phyloP scores from a whole-genome alignment of 2,329 filamentous ascomycete genomes.

The Hypoxylon rubiginosum region DNA sequence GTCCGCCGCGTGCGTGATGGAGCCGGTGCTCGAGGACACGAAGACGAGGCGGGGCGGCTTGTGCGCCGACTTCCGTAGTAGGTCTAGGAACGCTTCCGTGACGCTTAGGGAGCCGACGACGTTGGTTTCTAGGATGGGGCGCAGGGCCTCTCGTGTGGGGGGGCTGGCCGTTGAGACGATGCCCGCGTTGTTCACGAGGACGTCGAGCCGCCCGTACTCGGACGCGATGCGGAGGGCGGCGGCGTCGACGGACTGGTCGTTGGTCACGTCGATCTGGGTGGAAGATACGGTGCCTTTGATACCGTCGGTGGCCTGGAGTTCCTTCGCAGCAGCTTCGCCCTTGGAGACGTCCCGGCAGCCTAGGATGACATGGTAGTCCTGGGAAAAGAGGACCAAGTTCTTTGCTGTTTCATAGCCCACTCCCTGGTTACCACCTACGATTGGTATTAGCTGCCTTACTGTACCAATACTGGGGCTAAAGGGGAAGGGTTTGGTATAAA shows the following conservation, averaged over 20 bases:
- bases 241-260: slow-evolving; percentile 29
- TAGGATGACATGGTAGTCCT: slow-evolving; percentile 45
- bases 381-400: slow-evolving; percentile 36
- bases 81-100: slow-evolving; percentile 30
- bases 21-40: slow-evolving; percentile 44
- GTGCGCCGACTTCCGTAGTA: slow-evolving; percentile 21
- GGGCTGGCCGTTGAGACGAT: slow-evolving; percentile 23
- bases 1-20: slow-evolving; percentile 39
- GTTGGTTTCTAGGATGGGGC: slow-evolving; percentile 29
- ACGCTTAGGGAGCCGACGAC: slow-evolving; percentile 31
- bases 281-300: slow-evolving; percentile 35
- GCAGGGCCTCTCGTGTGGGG: slow-evolving; percentile 16
- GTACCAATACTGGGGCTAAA: background rate
- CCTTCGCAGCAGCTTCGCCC: slow-evolving; percentile 37
- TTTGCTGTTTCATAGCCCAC: slow-evolving; percentile 43
- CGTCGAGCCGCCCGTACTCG: slow-evolving; percentile 30
- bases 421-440: slow-evolving; percentile 41
- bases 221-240: slow-evolving; percentile 21
- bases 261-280: slow-evolving; percentile 30
- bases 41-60: slow-evolving; percentile 44
- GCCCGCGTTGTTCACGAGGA: too few relatives aligned
- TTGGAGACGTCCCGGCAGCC: slow-evolving; percentile 41
- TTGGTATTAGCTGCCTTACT: slow-evolving; percentile 2
- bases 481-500: background rate
- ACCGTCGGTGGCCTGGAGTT: slow-evolving; percentile 28